Evolutionary conservation across 495 filamentous ascomycete genomes (phyloP), one percentile per base, ranked within the genome.

Genomic region (Chaetomium tenue): DNA sequence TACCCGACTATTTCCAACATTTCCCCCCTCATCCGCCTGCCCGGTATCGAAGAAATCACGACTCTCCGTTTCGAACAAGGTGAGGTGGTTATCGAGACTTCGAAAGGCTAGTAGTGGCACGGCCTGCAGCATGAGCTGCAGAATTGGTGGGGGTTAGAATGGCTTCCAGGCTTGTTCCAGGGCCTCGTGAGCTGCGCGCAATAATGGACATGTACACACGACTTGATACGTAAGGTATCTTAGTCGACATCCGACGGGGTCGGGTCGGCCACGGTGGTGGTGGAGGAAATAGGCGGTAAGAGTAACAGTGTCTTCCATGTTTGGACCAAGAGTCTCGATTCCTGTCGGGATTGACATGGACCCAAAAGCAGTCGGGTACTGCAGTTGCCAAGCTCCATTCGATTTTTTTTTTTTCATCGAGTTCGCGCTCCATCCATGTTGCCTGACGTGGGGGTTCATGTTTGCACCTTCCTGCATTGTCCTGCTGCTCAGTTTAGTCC

Each of bases 361-460:
- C n/a, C 44, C 44, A n/a, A 47, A 47, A 44, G 6, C 44, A n/a
- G 44, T 47, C 44, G 44, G 44, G 40, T 12, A 33, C 33, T 37
- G 33, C 40, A 44, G 40, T 44, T 44, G 40, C 40, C 40, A 44
- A 44, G 40, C 40, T 44, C 40, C 13, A 44, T 44, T 44, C 16
- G 5, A 44, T 16, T 18, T 44, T 44, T 44, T 18, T 44, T 44
- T 44, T 30, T 44, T 44, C 33, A 37, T 37, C 11, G 33, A 37
- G 40, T 15, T n/a, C 44, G 7, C 44, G 44, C 44, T 22, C n/a
- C 33, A 37, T 37, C 33, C 33, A 37, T 37, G 4, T 26, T 52
- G 48, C 48, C 48, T 50, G 11, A n/a, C 48, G 48, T 52, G 48
- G 48, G 48, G 48, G 48, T 52, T 52, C 48, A 0, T 52, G 22